Evolutionary conservation across 1,284 basidiomycete species (phyloP).

Genomic region (Moniliophthora roreri): DNA sequence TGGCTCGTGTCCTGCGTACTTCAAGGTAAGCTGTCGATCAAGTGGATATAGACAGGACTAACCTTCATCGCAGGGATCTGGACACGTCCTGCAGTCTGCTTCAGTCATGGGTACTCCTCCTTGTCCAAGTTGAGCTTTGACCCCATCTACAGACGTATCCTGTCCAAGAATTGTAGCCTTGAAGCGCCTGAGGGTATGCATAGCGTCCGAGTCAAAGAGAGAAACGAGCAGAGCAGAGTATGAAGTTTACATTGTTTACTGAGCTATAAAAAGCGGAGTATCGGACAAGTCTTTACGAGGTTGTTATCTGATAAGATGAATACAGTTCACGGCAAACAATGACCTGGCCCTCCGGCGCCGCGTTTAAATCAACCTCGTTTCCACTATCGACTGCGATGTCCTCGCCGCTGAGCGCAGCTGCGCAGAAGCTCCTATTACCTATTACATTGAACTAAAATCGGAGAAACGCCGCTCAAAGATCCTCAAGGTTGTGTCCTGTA

Average conservation of each 20-base stretch:
- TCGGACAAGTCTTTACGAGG: neutral
- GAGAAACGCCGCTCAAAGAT: too few relatives aligned
- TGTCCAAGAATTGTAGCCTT: conserved; percentile 37
- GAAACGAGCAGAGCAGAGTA: neutral
- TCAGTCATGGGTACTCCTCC: conserved; percentile 68
- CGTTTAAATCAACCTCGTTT: too few relatives aligned
- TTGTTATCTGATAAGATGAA: conserved; percentile 36
- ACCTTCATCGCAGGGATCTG: conserved; percentile 79
- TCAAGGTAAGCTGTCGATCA: neutral
- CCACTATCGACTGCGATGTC: too few relatives aligned
- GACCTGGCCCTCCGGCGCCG: neutral
- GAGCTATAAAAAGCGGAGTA: conserved; percentile 3
- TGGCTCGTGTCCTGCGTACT: conserved; percentile 59
- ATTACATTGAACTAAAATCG: too few relatives aligned
- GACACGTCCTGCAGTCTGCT: conserved; percentile 73
- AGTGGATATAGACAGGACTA: conserved; percentile 8
- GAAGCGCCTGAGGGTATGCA: conserved; percentile 37
- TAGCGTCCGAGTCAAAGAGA: conserved; percentile 24
- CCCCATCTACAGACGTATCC: conserved; percentile 29
- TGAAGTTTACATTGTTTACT: neutral
- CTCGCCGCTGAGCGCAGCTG: too few relatives aligned
- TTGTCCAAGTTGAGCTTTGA: conserved; percentile 41
- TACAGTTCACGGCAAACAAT: too few relatives aligned
- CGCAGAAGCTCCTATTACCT: too few relatives aligned
- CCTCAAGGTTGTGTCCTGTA: too few relatives aligned